These are phyloP conservation scores for Cryptosporidium baileyi DNA, from an alignment of 169 alveolate species.

Conservation along the genomic window DNA sequence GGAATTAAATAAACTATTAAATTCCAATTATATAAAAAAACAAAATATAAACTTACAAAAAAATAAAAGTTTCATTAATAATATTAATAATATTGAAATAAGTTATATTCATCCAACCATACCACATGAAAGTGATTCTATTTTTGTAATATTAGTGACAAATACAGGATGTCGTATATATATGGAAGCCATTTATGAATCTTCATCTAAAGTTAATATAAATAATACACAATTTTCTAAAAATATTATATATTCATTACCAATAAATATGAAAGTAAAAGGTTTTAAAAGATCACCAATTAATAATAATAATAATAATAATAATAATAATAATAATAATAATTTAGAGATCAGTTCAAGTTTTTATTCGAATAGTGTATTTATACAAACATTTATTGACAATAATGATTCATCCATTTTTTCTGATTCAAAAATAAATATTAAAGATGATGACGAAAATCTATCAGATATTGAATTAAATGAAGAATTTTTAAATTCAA, in stretches of 20 bases:
- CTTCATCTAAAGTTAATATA: not conserved
- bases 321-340: not conserved
- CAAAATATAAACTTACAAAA: not conserved
- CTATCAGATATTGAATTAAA: too few relatives aligned
- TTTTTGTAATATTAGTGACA: conserved; percentile 18
- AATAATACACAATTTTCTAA: not conserved
- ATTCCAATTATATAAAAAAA: not conserved
- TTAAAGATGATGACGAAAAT: not conserved
- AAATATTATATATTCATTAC: not conserved
- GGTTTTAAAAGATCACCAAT: conserved; percentile 9
- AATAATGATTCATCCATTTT: not conserved
- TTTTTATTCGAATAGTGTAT: conserved; percentile 32
- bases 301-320: not conserved
- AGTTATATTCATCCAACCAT: conserved; percentile 45
- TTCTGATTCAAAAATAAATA: not conserved
- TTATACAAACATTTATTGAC: conserved; percentile 2
- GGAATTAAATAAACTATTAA: not conserved
- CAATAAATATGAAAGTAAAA: conserved; percentile 8
- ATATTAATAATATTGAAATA: not conserved
- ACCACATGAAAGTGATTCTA: conserved; percentile 53
- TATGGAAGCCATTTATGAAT: conserved; percentile 37
- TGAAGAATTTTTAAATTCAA: not conserved
- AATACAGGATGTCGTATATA: conserved; percentile 26
- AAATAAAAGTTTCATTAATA: not conserved
- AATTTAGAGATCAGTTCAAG: conserved; percentile 3